A percentile compares a stretch with the other conserved stretches of the same genome.
These are phyloP conservation scores for Pseudofabraea citricarpa DNA, from an alignment of 2,329 filamentous ascomycete genomes.

Conservation along the genomic window DNA sequence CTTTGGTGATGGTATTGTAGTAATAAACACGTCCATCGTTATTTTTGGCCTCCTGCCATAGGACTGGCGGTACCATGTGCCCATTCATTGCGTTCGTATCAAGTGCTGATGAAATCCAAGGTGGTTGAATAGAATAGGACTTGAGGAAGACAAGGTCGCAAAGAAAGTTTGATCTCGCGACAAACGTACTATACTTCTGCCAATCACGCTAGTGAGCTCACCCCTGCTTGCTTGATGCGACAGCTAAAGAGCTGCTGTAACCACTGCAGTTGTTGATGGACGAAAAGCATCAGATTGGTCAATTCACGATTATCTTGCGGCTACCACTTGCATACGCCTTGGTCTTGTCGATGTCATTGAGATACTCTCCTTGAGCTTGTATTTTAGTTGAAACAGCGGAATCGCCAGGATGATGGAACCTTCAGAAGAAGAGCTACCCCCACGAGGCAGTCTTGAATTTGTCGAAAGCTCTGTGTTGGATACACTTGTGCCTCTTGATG, in stretches of 20 bases:
- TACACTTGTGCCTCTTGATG: constrained; percentile 55
- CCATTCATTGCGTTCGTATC: constrained; percentile 26
- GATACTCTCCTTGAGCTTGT: too few relatives aligned
- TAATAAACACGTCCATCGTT: constrained; percentile 85
- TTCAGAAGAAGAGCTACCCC: constrained; percentile 27
- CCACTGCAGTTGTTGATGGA: too few relatives aligned
- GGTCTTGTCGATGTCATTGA: too few relatives aligned
- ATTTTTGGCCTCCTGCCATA: constrained; percentile 80
- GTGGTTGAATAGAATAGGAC: not conserved
- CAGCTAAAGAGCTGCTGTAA: too few relatives aligned
- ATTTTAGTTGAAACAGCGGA: too few relatives aligned
- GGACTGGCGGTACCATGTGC: constrained; percentile 34
- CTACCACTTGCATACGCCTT: too few relatives aligned
- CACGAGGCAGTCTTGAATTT: constrained; percentile 39
- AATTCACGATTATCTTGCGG: too few relatives aligned
- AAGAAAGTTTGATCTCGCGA: not conserved
- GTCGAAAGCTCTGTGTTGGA: constrained; percentile 54
- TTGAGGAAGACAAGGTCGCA: not conserved
- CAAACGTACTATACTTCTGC: too few relatives aligned
- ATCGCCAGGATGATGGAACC: constrained; percentile 25
- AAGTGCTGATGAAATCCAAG: not conserved
- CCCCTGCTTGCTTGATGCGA: too few relatives aligned
- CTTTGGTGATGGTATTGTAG: constrained; percentile 80
- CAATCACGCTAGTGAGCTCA: not conserved
- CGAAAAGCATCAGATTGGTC: too few relatives aligned